phyloP scores from a whole-genome alignment of 1,284 basidiomycete genomes.

The Apiotrichum gracile region DNA sequence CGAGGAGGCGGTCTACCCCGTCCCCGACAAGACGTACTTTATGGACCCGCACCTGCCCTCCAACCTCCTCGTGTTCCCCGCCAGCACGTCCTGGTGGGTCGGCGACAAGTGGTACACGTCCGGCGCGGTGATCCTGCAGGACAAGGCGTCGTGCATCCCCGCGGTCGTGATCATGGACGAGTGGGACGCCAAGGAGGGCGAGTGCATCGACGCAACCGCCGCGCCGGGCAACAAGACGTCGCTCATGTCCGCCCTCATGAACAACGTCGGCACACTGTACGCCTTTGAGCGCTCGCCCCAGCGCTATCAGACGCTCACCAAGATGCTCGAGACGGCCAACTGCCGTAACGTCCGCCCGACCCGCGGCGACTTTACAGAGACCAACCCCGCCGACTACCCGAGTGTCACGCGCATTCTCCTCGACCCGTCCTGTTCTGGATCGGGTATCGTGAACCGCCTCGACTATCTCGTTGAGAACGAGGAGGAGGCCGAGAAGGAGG shows the following conservation, averaged over 20 bases:
- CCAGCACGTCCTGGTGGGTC: conserved; percentile 51
- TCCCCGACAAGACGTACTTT: conserved; percentile 52
- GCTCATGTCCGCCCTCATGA: conserved; percentile 81
- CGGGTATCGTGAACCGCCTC: conserved; percentile 82
- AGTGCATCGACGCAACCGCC: conserved; percentile 90
- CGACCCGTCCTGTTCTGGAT: conserved; percentile 90
- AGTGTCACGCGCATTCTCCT: conserved; percentile 77
- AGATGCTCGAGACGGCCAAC: conserved; percentile 72
- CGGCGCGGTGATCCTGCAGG: conserved; percentile 74
- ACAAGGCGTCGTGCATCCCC: conserved; percentile 96
- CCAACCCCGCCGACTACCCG: conserved; percentile 60
- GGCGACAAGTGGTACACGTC: conserved; percentile 41
- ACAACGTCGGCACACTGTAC: conserved; percentile 70
- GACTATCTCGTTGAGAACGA: conserved; percentile 61
- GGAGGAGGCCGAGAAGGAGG: conserved; percentile 3
- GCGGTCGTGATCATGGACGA: conserved; percentile 63
- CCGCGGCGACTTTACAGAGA: conserved; percentile 69
- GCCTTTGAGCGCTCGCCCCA: conserved; percentile 79
- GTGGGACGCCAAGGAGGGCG: conserved; percentile 26
- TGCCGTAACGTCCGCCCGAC: conserved; percentile 71
- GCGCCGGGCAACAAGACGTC: conserved; percentile 99
- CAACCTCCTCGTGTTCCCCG: conserved; percentile 67
- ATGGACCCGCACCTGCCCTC: conserved; percentile 72
- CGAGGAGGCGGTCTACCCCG: conserved; percentile 29
- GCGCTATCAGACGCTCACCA: conserved; percentile 71